Base-by-base conservation (phyloP, 2,329 filamentous ascomycete species). In the Zymoseptoria pseudotritici region DNA sequence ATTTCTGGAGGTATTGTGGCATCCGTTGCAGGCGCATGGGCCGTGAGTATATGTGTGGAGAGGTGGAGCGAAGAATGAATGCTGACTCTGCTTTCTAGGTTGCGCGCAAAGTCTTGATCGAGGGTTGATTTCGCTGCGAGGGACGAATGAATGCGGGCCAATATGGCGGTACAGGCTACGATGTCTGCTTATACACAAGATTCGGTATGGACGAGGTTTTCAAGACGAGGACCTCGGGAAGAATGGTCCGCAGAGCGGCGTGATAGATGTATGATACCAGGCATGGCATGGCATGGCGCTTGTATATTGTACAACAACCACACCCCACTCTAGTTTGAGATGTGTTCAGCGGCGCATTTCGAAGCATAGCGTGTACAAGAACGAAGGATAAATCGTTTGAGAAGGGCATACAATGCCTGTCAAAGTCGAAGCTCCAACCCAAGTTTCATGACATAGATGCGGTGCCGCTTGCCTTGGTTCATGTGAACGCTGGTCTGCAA, bases 1-100 rank as follows among this genome's bases (percentile, higher is more conserved):
- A 94, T 97, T 70, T 96, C 92, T 42, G 90, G 91, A 64, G 90
- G 87, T 68, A 87, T 99, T 66, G 92, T 97, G 61, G 94, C 88
- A 57, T 85, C 86, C 50, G 82, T 94, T 64, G 95, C 94, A 58
- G 91, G 89, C 65, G 83, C 80, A 61, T 99, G 95, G 94, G 88
- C 92, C 72, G 93, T 99, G 85, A 78, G 90, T 85, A 21, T 22
- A 19, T 7, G 9, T 11, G 19, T n/a, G 11, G 36, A 46, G 6
- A 17, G 36, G 9, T 19, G 3, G 22, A 22, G 21, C 13, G 21
- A 20, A n/a, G 29, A 19, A 21, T 19, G 46, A 49, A 42, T 58
- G 58, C 57, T 61, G 46, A 62, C 54, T 42, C 26, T 53, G 26
- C 3, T 20, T 49, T 8, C 20, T 51, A 69, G 67, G 57, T 69